phyloP scores from a whole-genome alignment of 768 basidiomycete genomes.

The Mycena haematopus region DNA sequence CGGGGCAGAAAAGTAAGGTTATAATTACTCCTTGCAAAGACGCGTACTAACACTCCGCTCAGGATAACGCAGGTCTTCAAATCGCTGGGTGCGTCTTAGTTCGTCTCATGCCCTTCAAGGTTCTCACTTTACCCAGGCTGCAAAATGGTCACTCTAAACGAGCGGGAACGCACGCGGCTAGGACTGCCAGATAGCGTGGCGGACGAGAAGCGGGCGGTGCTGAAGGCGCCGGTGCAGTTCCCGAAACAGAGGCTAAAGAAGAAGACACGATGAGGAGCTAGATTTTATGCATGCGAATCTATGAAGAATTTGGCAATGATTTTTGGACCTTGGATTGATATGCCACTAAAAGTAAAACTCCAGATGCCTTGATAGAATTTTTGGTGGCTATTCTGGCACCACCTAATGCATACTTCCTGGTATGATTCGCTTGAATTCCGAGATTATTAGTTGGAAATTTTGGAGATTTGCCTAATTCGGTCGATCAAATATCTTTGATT shows the following conservation, averaged over 20 bases:
- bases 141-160: slow-evolving; percentile 61
- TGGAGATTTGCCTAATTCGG: too few relatives aligned
- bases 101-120: not conserved
- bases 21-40: slow-evolving; percentile 16
- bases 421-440: too few relatives aligned
- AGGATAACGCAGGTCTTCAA: slow-evolving; percentile 58
- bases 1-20: slow-evolving; percentile 65
- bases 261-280: slow-evolving; percentile 32
- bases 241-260: slow-evolving; percentile 64
- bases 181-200: slow-evolving; percentile 70
- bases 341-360: too few relatives aligned
- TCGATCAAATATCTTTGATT: too few relatives aligned
- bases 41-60: not conserved
- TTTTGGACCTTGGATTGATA: too few relatives aligned
- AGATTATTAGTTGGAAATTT: too few relatives aligned
- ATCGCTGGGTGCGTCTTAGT: slow-evolving; percentile 24
- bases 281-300: too few relatives aligned
- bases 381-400: too few relatives aligned
- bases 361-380: too few relatives aligned
- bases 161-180: slow-evolving; percentile 70
- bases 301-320: too few relatives aligned
- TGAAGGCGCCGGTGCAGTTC: slow-evolving; percentile 81
- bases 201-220: slow-evolving; percentile 71
- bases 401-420: too few relatives aligned
- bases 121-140: slow-evolving; percentile 59